These are phyloP conservation scores for Tuber magnatum DNA, from an alignment of 495 filamentous ascomycete genomes.

Conservation along the genomic window DNA sequence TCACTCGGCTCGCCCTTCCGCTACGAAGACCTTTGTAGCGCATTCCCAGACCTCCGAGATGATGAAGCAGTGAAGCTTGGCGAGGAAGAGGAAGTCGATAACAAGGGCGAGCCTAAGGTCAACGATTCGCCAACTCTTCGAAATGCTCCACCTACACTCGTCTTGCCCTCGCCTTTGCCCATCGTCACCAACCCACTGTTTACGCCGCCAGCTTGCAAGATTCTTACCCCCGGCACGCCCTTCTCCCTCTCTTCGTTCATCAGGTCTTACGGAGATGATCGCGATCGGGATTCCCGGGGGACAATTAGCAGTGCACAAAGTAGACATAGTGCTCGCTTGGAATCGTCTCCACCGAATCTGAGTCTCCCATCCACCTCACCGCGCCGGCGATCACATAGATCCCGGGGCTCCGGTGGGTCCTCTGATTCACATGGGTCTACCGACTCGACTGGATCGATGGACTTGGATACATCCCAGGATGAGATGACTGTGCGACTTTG, in stretches of 20 bases:
- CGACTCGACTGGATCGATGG: constrained; percentile 24
- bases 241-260: constrained; percentile 46
- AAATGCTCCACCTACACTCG: constrained; percentile 40
- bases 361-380: constrained; percentile 44
- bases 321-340: not conserved
- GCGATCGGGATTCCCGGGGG: constrained; percentile 23
- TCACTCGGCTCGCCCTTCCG: constrained; percentile 40
- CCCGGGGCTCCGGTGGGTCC: constrained; percentile 29
- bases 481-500: constrained; percentile 40
- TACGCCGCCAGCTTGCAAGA: constrained; percentile 11
- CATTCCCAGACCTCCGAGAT: constrained; percentile 30
- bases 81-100: constrained; percentile 15
- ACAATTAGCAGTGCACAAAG: constrained; percentile 41
- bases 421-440: constrained; percentile 28
- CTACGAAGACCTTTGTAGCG: constrained; percentile 36
- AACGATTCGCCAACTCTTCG: constrained; percentile 35
- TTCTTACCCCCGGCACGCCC: constrained; percentile 47
- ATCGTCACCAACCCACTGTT: constrained; percentile 29
- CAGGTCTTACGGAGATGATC: constrained; percentile 32
- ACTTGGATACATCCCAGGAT: constrained; percentile 28
- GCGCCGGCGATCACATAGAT: constrained; percentile 23
- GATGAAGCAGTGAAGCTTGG: constrained; percentile 11
- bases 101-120: constrained; percentile 20
- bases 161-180: constrained; percentile 42
- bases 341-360: constrained; percentile 23